Evolutionary conservation across 176 grass and related monocot genomes (phyloP).

Genomic region (sorghum (Sorghum bicolor)): DNA sequence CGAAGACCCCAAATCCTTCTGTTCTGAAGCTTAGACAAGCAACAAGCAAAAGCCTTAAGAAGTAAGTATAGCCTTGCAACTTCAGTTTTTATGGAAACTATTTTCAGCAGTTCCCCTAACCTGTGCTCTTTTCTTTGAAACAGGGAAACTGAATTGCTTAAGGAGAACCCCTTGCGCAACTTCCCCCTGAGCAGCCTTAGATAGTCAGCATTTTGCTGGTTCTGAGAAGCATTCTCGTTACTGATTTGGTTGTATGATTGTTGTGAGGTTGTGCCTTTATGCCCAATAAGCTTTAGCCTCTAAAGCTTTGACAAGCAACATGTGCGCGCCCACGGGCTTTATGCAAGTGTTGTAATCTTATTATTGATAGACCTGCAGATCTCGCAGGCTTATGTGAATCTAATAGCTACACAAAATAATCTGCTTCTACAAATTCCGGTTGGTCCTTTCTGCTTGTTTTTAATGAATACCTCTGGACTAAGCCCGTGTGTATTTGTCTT

Average conservation of each 20-base stretch:
- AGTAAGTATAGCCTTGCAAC: constrained; percentile 45
- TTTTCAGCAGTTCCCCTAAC: constrained; percentile 10
- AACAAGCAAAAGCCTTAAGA: constrained; percentile 67
- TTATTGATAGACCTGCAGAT: background rate
- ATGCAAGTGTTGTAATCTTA: constrained; percentile 19
- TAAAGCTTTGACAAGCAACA: constrained; percentile 32
- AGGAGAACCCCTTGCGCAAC: constrained; percentile 84
- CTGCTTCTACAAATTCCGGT: background rate
- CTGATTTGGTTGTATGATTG: constrained; percentile 29
- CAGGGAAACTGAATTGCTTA: constrained; percentile 96
- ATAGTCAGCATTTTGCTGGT: constrained; percentile 40
- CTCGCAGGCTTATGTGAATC: background rate
- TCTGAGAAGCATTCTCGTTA: background rate
- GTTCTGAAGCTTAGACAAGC: constrained; percentile 70
- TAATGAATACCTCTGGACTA: background rate
- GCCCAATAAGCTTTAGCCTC: constrained; percentile 51
- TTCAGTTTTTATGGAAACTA: background rate
- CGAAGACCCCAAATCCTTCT: constrained; percentile 64
- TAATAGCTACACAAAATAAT: constrained; percentile 1
- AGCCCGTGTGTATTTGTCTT: background rate
- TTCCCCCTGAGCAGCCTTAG: constrained; percentile 74
- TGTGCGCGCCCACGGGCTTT: background rate
- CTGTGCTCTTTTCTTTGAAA: constrained; percentile 30
- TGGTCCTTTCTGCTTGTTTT: background rate
- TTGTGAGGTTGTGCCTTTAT: constrained; percentile 10